Evolutionary conservation across 129 eudicot species (phyloP).

Genomic region (Sambucus nigra): DNA sequence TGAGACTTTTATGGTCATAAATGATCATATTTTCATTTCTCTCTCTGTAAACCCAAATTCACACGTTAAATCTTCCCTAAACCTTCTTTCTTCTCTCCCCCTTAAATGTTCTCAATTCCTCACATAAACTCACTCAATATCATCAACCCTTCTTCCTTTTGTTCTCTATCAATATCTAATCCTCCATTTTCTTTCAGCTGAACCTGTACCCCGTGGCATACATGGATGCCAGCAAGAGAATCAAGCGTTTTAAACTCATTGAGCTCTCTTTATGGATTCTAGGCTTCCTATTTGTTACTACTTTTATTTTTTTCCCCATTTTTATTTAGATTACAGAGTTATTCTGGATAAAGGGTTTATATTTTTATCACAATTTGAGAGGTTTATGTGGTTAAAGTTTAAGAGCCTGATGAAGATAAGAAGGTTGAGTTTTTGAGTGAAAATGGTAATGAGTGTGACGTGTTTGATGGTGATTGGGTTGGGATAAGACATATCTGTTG

Average conservation of each 20-base stretch:
- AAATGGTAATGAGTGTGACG: slow-evolving; percentile 50
- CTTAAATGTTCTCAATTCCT: too few relatives aligned
- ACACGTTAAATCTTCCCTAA: too few relatives aligned
- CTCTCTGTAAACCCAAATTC: too few relatives aligned
- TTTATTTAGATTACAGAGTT: slow-evolving; percentile 60
- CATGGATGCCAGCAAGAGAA: slow-evolving; percentile 29
- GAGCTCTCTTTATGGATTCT: slow-evolving; percentile 60
- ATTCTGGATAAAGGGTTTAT: slow-evolving; percentile 30
- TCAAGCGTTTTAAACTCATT: slow-evolving; percentile 42
- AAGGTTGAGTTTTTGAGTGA: slow-evolving; percentile 58
- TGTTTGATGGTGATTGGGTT: slow-evolving; percentile 94
- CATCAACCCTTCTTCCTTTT: too few relatives aligned
- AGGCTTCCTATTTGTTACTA: slow-evolving; percentile 36
- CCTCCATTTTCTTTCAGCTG: too few relatives aligned
- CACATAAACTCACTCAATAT: too few relatives aligned
- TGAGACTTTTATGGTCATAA: too few relatives aligned
- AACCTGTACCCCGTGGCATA: too few relatives aligned
- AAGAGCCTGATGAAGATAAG: slow-evolving; percentile 7
- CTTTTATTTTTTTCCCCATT: slow-evolving; percentile 39
- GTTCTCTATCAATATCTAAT: too few relatives aligned
- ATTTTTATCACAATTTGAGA: slow-evolving; percentile 23
- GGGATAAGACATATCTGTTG: slow-evolving; percentile 95
- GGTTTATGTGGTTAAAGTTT: slow-evolving; percentile 37
- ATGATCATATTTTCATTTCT: too few relatives aligned
- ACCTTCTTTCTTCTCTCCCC: too few relatives aligned